Base-by-base conservation (phyloP, 2,329 filamentous ascomycete species). In the Phoma sp. region DNA sequence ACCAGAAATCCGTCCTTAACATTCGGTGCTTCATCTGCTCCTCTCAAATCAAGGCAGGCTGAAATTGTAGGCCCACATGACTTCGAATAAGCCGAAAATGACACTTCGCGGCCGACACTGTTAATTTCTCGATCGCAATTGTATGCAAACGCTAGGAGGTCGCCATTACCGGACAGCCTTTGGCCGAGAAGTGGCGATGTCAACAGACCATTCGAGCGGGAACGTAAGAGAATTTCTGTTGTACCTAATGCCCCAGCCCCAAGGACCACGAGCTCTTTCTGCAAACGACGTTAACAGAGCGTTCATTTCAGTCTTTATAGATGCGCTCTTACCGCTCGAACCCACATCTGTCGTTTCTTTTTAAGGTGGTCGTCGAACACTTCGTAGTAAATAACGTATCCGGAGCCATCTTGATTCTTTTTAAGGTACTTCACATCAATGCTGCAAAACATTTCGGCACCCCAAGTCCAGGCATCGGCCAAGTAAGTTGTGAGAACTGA, bases 401-500 rank as follows among this genome's bases (percentile, higher is more conserved):
- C 45, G 0, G 26, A 5, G 1, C 36, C 23, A 3, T 21, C 14
- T 4, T 39, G 10, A 5, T 20, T 4, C 64, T 1, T 82, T 49
- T 83, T 80, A 43, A 90, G 77, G 63, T 88, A 83, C 37, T 84
- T 78, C 2, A 89, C 87, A 68, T 90, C 86, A 56, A 85, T 86
- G 61, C 86, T 82, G 70, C 87, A 90, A 58, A 90, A 90, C 2
- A 90, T 84, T 64, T 90, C 86, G 11, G 87, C 85, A 7, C 87
- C 87, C 85, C 86, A 87, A 63, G 88, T 87, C 87, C 86, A 89
- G 1, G 87, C 86, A 68, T 90, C 87, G 7, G 84, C 80, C 7
- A 90, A 75, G 62, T 90, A 90, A 0, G 87, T 90, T 30, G 87
- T 84, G 1, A 86, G 76, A 0, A 84, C 88, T 10, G 83, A 87